A percentile compares a stretch with the other conserved stretches of the same genome.
phyloP scores from a whole-genome alignment of 176 grass and related monocot species.

The Rhipidocladum racemiflorum region DNA sequence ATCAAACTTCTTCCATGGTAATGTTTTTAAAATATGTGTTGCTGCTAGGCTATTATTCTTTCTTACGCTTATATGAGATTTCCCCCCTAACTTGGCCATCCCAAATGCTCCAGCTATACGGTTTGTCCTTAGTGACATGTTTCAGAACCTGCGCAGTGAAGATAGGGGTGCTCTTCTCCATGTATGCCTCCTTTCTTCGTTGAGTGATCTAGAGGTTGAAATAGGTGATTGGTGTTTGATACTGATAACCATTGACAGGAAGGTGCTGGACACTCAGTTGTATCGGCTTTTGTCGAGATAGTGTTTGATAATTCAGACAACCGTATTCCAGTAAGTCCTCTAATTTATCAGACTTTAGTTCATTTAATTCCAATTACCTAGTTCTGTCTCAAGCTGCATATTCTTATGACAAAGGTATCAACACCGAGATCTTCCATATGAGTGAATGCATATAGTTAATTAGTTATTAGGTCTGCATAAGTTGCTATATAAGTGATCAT shows the following conservation, averaged over 20 bases:
- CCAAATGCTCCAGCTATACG: slow-evolving; percentile 78
- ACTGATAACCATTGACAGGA: slow-evolving; percentile 60
- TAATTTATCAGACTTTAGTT: slow-evolving; percentile 15
- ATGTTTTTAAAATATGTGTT: background rate
- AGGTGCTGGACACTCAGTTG: slow-evolving; percentile 95
- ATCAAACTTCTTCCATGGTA: slow-evolving; percentile 99
- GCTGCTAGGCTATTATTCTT: slow-evolving; percentile 8
- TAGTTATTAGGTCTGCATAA: background rate
- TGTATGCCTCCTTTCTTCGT: slow-evolving; percentile 53
- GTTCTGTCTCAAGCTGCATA: slow-evolving; percentile 17
- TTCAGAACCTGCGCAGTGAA: slow-evolving; percentile 86
- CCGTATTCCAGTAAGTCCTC: slow-evolving; percentile 87
- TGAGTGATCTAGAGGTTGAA: slow-evolving; percentile 30
- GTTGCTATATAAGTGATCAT: background rate
- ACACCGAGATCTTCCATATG: slow-evolving; percentile 9
- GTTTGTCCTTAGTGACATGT: slow-evolving; percentile 97
- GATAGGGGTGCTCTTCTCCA: slow-evolving; percentile 95
- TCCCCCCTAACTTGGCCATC: slow-evolving; percentile 17
- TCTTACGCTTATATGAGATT: background rate
- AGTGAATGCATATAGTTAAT: background rate
- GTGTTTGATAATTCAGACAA: slow-evolving; percentile 97
- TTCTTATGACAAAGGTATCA: slow-evolving; percentile 17
- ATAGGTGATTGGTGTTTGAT: slow-evolving; percentile 29
- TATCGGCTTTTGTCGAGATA: slow-evolving; percentile 99
- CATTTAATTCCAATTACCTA: slow-evolving; percentile 5